Evolutionary conservation across 495 filamentous ascomycete species (phyloP), one percentile per base, ranked within the genome.

Genomic region (Rusavskia elegans): DNA sequence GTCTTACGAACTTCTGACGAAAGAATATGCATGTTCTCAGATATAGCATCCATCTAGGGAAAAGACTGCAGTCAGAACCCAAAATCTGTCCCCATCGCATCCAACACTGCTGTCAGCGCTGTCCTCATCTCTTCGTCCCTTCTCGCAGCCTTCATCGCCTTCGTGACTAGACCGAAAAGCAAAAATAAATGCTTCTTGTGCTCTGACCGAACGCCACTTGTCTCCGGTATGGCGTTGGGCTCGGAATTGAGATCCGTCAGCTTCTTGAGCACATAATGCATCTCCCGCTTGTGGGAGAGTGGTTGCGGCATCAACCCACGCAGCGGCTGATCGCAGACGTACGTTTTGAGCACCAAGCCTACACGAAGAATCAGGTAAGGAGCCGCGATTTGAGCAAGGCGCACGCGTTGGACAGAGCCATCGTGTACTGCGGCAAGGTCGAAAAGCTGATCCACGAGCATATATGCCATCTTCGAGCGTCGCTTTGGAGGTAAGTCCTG

Each of bases 261-360:
- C 13, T 72, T 66, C 19, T 69, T 65, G 13, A 97, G 67, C 27
- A 92, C 72, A 53, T 87, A 80, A 1, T 84, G 63, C 46, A 98
- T 66, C 57, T 92, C 89, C 57, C 75, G 79, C 39, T 87, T 78
- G 58, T 95, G 86, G 0, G 78, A 79, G 14, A 83, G 74, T 5
- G 92, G 92, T 64, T 93, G 87, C 30, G 92, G 92, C 83, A 92
- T 89, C n/a, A 80, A 71, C 0, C 92, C 93, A 16, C 92, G 74
- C 11, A 98, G 71, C 16, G 92, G 92, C 59, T 96, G 92, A 64
- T 98, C 92, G 5, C 88, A 84, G 44, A 90, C 82, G 59, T 94
- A 96, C 3, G 80, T 71, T 48, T 87, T 79, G 29, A 98, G 64
- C 1, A 87, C 80, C 8, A 95, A 69, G 1, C 85, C 87, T 23